phyloP scores from a whole-genome alignment of 2,329 filamentous ascomycete genomes.

The Rhynchosporium graminicola region DNA sequence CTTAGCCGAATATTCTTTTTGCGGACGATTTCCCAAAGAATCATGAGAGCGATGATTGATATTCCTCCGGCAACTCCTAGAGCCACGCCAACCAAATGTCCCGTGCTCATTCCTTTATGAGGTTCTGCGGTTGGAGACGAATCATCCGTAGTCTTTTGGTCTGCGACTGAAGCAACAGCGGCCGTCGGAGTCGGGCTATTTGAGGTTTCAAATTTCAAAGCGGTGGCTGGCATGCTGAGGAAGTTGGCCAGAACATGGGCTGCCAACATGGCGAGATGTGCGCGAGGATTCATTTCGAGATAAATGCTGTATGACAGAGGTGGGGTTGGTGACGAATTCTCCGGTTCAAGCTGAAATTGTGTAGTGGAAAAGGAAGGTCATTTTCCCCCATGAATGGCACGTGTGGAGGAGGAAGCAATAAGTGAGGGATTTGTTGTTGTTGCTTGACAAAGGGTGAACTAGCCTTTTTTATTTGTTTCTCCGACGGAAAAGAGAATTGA shows the following conservation, averaged over 20 bases:
- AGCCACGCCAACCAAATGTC: background rate
- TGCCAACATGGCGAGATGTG: background rate
- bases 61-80: background rate
- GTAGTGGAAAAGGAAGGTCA: background rate
- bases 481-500: background rate
- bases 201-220: background rate
- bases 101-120: background rate
- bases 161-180: background rate
- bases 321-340: background rate
- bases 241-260: background rate
- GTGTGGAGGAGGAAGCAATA: background rate
- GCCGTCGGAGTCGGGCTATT: background rate
- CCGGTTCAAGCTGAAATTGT: background rate
- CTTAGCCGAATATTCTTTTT: background rate
- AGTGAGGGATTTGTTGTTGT: constrained; percentile 27
- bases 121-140: background rate
- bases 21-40: background rate
- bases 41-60: background rate
- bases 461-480: background rate
- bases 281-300: background rate
- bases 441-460: background rate
- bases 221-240: background rate
- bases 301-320: background rate
- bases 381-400: background rate
- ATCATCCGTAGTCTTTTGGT: background rate